Conservation (phyloP, 257 asterid genomes). For the Ilex aquifolium region DNA sequence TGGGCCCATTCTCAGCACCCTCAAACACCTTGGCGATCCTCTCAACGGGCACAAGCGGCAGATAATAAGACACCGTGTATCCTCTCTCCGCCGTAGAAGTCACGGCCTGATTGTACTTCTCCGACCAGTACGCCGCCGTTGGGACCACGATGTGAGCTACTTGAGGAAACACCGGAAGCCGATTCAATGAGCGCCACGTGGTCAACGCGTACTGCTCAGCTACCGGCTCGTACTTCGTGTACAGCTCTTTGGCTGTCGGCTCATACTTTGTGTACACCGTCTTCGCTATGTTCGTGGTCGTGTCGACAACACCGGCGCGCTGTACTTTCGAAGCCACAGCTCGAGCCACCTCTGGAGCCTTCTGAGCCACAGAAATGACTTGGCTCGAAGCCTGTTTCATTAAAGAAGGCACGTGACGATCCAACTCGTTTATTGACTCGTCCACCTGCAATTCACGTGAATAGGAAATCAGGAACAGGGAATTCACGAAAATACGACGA, state of each 20-base stretch:
- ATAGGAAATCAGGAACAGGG: too few relatives aligned
- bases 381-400: constrained; percentile 35
- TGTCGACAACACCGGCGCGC: constrained; percentile 41
- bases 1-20: constrained; percentile 29
- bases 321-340: constrained; percentile 54
- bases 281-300: constrained; percentile 30
- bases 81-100: constrained; percentile 36
- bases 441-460: constrained; percentile 36
- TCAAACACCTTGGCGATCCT: constrained; percentile 57
- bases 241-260: constrained; percentile 42
- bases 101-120: constrained; percentile 57
- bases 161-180: constrained; percentile 56
- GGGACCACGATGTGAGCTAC: constrained; percentile 68
- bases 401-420: constrained; percentile 43
- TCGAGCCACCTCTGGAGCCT: constrained; percentile 43
- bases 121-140: constrained; percentile 73
- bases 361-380: constrained; percentile 37
- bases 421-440: constrained; percentile 37
- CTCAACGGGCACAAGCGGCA: constrained; percentile 61
- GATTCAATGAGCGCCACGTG: constrained; percentile 57
- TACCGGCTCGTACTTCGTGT: constrained; percentile 49
- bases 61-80: constrained; percentile 35
- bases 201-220: constrained; percentile 52
- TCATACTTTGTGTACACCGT: constrained; percentile 34
- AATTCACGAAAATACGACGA: too few relatives aligned